phyloP scores from a whole-genome alignment of 1,139 yeast genomes.

The Nadsonia commutata region DNA sequence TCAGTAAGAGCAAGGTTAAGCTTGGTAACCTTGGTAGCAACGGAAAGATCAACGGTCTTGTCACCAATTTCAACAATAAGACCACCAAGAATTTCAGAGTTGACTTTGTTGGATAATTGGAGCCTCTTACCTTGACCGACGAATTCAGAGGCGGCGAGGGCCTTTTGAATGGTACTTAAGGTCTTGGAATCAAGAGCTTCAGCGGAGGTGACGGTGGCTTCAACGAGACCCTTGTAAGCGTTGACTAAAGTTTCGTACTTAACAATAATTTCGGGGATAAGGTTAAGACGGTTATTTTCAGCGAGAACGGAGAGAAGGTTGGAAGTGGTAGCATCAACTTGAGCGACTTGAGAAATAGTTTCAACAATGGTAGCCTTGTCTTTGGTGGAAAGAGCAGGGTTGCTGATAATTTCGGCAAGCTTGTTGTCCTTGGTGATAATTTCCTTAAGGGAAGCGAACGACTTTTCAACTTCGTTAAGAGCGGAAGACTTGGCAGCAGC shows the following conservation, averaged over 20 bases:
- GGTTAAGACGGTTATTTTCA: constrained; percentile 82
- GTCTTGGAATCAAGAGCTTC: constrained; percentile 69
- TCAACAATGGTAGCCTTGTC: constrained; percentile 65
- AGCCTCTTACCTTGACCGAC: constrained; percentile 81
- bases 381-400: constrained; percentile 70
- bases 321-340: constrained; percentile 56
- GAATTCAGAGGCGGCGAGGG: constrained; percentile 63
- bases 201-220: constrained; percentile 87
- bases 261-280: constrained; percentile 49
- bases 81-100: constrained; percentile 92
- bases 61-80: constrained; percentile 93
- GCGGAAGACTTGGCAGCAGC: constrained; percentile 81
- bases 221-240: constrained; percentile 83
- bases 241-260: constrained; percentile 71
- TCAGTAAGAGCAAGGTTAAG: constrained; percentile 82
- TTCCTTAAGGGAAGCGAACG: constrained; percentile 44
- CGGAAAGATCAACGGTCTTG: constrained; percentile 87
- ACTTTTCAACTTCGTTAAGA: constrained; percentile 54
- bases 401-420: constrained; percentile 45
- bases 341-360: constrained; percentile 37
- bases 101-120: constrained; percentile 65
- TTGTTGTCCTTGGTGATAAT: constrained; percentile 50
- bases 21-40: constrained; percentile 70
- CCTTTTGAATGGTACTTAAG: constrained; percentile 63
- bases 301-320: constrained; percentile 79